Base-by-base conservation (phyloP, 139 green algal species). In the Monoraphidium neglectum region DNA sequence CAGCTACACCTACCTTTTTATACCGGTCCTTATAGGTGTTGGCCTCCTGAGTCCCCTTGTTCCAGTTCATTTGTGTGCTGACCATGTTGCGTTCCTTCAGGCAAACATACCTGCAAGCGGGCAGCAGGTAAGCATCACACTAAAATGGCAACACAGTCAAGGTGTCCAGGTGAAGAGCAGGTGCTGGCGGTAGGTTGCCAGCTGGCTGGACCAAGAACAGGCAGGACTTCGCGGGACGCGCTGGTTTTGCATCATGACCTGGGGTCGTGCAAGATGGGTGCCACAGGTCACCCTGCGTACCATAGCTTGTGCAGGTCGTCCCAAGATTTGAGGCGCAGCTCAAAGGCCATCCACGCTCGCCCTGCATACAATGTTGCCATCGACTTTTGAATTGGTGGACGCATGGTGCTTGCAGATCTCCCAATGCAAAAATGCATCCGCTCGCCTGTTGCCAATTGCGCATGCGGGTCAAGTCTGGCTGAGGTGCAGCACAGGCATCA, bases 281-380 rank as follows among this genome's bases (percentile, higher is more conserved):
- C 3, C 36, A 56, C 64, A 33, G 64, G 61, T 21, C 3, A 1
- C 59, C 6, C 0, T 13, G 18, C 78, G 38, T 68, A 91, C 91
- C 91, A 96, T 0, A 96, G 88, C 62, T 84, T 88, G 77, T 96
- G 91, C 26, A 96, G 82, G 70, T 96, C 91, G 57, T 93, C 86
- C 80, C 87, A 94, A 8, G 76, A 87, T 77, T 96, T 96, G n/a
- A 67, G 54, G 46, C 91, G 56, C 71, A 96, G 72, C 71, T 96
- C 91, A 21, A 26, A 59, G 36, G 91, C 92, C 57, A 86, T 5
- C 91, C 91, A 96, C 0, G 64, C 70, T 0, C 87, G 81, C 0
- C 91, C 91, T 90, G 84, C 23, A 8, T 8, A n/a, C n/a, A 66
- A 24, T 30, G 33, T 32, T 59, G 56, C 23, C 30, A 2, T 57